A percentile compares a stretch with the other conserved stretches of the same genome.
Evolutionary conservation across 2,329 filamentous ascomycete species (phyloP).

Genomic region (Trichoderma breve): DNA sequence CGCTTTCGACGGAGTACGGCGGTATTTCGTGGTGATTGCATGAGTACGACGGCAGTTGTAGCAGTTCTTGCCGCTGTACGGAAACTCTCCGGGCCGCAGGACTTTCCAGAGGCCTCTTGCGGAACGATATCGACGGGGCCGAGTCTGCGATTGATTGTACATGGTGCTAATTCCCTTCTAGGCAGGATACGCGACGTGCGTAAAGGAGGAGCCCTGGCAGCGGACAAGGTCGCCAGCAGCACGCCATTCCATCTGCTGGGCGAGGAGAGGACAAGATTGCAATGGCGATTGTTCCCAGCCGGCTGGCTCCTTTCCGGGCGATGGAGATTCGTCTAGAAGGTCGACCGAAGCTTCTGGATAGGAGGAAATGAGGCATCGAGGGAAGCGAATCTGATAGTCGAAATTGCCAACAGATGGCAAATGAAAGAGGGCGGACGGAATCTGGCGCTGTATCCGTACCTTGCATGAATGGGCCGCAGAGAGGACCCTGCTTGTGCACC

Average conservation of each 20-base stretch:
- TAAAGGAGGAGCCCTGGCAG: background rate
- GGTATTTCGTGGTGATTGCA: background rate
- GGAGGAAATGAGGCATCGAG: constrained; percentile 10
- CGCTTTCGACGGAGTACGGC: background rate
- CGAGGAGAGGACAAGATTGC: background rate
- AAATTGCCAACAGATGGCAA: constrained; percentile 1
- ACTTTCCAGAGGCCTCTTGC: background rate
- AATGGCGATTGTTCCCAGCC: background rate
- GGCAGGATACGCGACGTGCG: background rate
- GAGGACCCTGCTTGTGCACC: background rate
- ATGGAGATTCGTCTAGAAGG: constrained; percentile 5
- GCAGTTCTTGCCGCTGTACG: background rate
- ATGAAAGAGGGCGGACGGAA: background rate
- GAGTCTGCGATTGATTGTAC: background rate
- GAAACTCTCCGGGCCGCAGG: background rate
- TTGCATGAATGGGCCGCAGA: constrained; percentile 14
- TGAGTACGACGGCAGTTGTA: background rate
- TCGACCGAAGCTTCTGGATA: constrained; percentile 11
- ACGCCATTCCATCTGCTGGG: constrained; percentile 4
- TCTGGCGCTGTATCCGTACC: constrained; percentile 1
- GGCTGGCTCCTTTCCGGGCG: background rate
- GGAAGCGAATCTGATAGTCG: constrained; percentile 2
- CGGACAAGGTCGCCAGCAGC: background rate
- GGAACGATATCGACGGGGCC: background rate
- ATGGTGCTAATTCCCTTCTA: background rate